These are phyloP conservation scores for Paramecium sonneborni DNA, from an alignment of 73 alveolate species.

Conservation along the genomic window DNA sequence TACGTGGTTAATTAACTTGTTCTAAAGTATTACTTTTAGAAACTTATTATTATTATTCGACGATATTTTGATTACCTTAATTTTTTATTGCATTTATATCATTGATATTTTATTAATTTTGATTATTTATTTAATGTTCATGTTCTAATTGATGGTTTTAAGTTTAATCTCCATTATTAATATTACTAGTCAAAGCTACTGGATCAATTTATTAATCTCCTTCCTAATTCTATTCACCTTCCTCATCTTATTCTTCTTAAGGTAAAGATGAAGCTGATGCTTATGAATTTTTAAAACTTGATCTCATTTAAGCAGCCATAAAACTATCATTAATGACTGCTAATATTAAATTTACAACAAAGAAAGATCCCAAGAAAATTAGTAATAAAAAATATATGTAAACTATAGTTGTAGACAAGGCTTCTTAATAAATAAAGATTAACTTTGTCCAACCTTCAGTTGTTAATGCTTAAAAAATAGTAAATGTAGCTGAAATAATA, in stretches of 20 bases:
- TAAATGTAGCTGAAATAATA: slow-evolving; percentile 65
- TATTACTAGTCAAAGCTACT: not conserved
- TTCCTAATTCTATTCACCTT: not conserved
- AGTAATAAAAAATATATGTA: slow-evolving; percentile 63
- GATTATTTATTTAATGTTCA: not conserved
- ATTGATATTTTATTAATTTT: not conserved
- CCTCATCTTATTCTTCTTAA: not conserved
- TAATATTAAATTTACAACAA: slow-evolving; percentile 73
- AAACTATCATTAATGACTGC: slow-evolving; percentile 76
- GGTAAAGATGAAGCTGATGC: not conserved
- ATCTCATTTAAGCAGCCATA: not conserved
- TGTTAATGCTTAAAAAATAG: slow-evolving; percentile 69
- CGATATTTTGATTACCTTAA: not conserved
- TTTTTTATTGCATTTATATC: not conserved
- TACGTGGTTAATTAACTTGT: not conserved
- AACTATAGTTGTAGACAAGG: slow-evolving; percentile 37
- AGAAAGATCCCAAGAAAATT: slow-evolving; percentile 70
- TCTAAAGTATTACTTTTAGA: not conserved
- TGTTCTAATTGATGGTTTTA: not conserved
- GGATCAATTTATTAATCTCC: not conserved
- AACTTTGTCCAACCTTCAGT: slow-evolving; percentile 75
- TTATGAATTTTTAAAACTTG: not conserved
- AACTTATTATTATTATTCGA: not conserved
- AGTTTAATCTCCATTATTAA: not conserved
- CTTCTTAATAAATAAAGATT: slow-evolving; percentile 65